Evolutionary conservation across 176 grass and related monocot species (phyloP), one percentile per base, ranked within the genome.

Genomic region (Saccharum spontaneum): DNA sequence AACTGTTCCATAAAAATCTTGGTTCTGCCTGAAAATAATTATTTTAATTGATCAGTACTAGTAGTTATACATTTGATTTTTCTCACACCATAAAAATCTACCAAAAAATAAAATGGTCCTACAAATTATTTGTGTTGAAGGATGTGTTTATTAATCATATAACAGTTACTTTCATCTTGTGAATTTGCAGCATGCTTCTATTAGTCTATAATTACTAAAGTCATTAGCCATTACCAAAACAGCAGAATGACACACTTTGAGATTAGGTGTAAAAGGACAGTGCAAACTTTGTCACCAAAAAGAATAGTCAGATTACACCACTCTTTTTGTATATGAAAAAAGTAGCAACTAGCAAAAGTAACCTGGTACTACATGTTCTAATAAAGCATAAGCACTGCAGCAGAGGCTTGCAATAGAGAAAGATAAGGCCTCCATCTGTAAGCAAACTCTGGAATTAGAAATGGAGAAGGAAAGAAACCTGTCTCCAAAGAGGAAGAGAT

Each of bases 1-100:
- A 95, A 86, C 85, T 89, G 71, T 98, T 98, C 95, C 95, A 98
- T 33, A 98, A 80, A 95, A 98, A 98, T 91, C 93, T 92, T 73
- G 77, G 95, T 69, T 98, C 93, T 41, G 93, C 93, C 95, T 98
- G 95, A 46, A 92, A 86, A 84, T 80, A 30, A 85, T 74, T 33
- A 55, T 75, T 5, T 24, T 39, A 75, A 43, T 28, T 69, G 28
- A 88, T n/a, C 40, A 67, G 37, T 79, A 55, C 41, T 5, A 55
- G 44, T 52, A 28, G 0, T 28, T 28, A 66, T 52, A 28, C 2
- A 46, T 50, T 31, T 45, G 5, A 46, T 20, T 79, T 46, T 46
- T 3, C 34, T 50, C 23, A n/a, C 52, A 60, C 9, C 9, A 40
- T 8, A 82, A 60, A 14, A 28, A 22, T 57, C 79, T 12, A 82